phyloP scores from a whole-genome alignment of 768 basidiomycete genomes.

The Dendrothele bispora region DNA sequence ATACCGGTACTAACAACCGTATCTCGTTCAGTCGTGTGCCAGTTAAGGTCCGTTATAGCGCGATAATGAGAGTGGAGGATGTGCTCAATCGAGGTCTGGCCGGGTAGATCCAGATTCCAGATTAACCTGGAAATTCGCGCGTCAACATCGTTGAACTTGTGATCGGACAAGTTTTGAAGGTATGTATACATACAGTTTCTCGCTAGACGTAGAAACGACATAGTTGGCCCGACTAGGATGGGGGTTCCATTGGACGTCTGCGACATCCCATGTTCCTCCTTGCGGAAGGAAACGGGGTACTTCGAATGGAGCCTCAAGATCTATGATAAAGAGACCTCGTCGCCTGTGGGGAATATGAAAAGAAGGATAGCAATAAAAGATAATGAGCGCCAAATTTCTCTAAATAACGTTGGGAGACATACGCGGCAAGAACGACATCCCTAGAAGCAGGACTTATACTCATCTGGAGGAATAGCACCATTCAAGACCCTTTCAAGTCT shows the following conservation, averaged over 20 bases:
- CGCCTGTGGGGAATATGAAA: constrained; percentile 42
- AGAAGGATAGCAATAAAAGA: not conserved
- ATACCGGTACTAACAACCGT: constrained; percentile 88
- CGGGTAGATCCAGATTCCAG: constrained; percentile 83
- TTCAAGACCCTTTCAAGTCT: not conserved
- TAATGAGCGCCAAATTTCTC: no score
- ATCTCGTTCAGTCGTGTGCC: constrained; percentile 86
- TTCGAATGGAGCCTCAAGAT: constrained; percentile 83
- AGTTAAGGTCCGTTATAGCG: constrained; percentile 97
- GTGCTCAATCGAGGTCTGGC: constrained; percentile 80
- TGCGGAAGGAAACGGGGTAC: constrained; percentile 94
- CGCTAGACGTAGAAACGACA: constrained; percentile 85
- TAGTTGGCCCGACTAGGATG: constrained; percentile 75
- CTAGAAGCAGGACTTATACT: constrained; percentile 87
- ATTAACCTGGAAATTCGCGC: constrained; percentile 80
- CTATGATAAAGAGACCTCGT: constrained; percentile 92
- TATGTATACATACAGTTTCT: constrained; percentile 67
- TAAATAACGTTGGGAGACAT: no score
- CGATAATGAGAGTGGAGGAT: constrained; percentile 89
- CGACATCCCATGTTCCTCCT: constrained; percentile 95
- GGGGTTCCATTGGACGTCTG: constrained; percentile 92
- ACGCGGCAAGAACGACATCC: constrained; percentile 91
- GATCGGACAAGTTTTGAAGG: not conserved
- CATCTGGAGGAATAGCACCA: constrained; percentile 66
- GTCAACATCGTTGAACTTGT: not conserved